phyloP scores from a whole-genome alignment of 805 yeast genomes.

The Starmerella stigmatis region DNA sequence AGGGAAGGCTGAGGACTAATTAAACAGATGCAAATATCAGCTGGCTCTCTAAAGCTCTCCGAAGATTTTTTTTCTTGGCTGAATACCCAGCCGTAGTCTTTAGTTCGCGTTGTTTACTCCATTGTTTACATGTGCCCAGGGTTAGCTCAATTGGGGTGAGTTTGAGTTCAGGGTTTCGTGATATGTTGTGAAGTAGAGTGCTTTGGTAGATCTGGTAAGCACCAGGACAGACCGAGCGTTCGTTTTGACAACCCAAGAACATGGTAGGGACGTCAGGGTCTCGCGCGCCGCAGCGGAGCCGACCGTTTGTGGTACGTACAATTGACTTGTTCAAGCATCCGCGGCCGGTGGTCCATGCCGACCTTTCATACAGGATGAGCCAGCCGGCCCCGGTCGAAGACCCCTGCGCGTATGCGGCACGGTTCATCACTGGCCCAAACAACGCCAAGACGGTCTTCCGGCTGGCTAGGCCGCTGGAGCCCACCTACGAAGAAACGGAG shows the following conservation, averaged over 20 bases:
- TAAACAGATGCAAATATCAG: no score
- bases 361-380: constrained; percentile 26
- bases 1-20: no score
- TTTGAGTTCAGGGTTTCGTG: constrained; percentile 1
- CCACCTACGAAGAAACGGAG: constrained; percentile 30
- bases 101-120: not conserved
- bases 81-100: not conserved
- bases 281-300: constrained; percentile 3
- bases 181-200: not conserved
- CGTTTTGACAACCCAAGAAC: no score
- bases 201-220: no score
- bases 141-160: constrained; percentile 5
- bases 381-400: constrained; percentile 19
- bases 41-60: no score
- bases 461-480: constrained; percentile 22
- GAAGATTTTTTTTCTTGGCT: no score
- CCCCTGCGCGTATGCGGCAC: constrained; percentile 26
- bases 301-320: constrained; percentile 12
- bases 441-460: constrained; percentile 23
- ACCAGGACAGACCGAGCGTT: no score
- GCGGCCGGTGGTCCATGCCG: constrained; percentile 26
- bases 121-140: constrained; percentile 1
- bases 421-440: constrained; percentile 23
- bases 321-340: constrained; percentile 23
- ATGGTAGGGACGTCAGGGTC: constrained; percentile 4